Conservation (phyloP, 306 rosid genomes). For the Benincasa hispida region DNA sequence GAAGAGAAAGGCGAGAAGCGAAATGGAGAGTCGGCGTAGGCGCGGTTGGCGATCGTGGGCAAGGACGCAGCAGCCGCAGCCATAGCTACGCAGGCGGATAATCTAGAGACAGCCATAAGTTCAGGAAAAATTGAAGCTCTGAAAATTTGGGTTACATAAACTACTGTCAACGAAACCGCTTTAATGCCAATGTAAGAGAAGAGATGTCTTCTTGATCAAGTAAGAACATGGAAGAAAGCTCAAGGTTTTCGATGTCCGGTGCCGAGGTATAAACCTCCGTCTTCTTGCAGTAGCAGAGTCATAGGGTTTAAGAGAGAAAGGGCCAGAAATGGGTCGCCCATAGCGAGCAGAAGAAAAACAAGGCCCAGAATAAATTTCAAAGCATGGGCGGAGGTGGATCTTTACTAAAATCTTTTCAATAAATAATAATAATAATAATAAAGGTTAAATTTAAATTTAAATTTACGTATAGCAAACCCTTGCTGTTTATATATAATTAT, state of each 20-base stretch:
- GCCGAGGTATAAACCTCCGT: background rate
- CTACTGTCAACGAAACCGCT: background rate
- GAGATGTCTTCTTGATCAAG: background rate
- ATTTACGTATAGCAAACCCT: no score
- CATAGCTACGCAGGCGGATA: conserved; percentile 52
- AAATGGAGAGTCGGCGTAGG: conserved; percentile 50
- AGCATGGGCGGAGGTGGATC: background rate
- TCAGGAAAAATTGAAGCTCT: conserved; percentile 12
- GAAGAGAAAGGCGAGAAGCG: conserved; percentile 45
- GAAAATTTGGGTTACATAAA: background rate
- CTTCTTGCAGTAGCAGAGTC: background rate
- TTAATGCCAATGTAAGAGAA: background rate
- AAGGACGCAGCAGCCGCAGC: conserved; percentile 56
- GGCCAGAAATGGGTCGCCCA: background rate
- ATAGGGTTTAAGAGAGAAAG: conserved; percentile 5
- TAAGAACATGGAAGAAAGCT: background rate
- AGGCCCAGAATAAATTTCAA: background rate
- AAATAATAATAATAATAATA: no score
- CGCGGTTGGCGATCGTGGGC: conserved; percentile 35
- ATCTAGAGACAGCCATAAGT: conserved; percentile 50
- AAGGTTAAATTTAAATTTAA: no score
- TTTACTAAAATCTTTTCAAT: no score
- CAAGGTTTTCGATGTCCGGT: background rate
- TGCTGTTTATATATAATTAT: no score
- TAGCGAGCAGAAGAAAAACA: background rate